Base-by-base conservation (phyloP, 352 stramenopile genomes). In the Globisporangium rhizosaccharum region DNA sequence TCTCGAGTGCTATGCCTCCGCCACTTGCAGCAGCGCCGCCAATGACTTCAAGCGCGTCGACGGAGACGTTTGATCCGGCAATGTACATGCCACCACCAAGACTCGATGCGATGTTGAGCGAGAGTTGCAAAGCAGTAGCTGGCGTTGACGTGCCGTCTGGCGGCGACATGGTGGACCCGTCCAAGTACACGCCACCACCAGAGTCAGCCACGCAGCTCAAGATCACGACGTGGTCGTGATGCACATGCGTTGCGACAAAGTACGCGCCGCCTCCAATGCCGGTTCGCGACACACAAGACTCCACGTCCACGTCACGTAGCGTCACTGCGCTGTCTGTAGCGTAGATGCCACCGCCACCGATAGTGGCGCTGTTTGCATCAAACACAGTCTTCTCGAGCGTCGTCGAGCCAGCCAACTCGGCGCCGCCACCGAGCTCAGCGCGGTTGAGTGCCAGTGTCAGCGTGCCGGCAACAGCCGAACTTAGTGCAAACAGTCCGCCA, bases 121-220 rank as follows among this genome's bases (percentile, higher is more conserved):
- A 54, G 2, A 37, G 37, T 4, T 39, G 5, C 33, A 56, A 25
- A 15, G 46, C 53, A 14, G 49, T 45, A 23, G 36, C 8, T 4
- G 59, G 10, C 1, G 18, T 25, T 17, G 56, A 41, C 33, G 41
- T 47, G 20, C n/a, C 30, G 18, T 25, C n/a, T 0, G n/a, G 47
- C 20, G 61, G 53, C 8, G 42, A 65, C 20, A 81, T 67, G 4
- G 52, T 45, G 1, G 72, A 72, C 0, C 49, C 37, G 7, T 74
- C 62, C 8, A 63, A 42, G 37, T 80, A 82, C 15, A 76, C 12
- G 10, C 71, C 73, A 33, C 71, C 73, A 15, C 73, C 73, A 25
- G 52, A 54, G 1, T 55, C 17, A 0, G 73, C 44, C 17, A 28
- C 52, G 39, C 73, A 82, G 9, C 28, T 51, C 5, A 56, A 44